These are phyloP conservation scores for Discostella pseudostelligera DNA, from an alignment of 108 stramenopile genomes.

Conservation along the genomic window DNA sequence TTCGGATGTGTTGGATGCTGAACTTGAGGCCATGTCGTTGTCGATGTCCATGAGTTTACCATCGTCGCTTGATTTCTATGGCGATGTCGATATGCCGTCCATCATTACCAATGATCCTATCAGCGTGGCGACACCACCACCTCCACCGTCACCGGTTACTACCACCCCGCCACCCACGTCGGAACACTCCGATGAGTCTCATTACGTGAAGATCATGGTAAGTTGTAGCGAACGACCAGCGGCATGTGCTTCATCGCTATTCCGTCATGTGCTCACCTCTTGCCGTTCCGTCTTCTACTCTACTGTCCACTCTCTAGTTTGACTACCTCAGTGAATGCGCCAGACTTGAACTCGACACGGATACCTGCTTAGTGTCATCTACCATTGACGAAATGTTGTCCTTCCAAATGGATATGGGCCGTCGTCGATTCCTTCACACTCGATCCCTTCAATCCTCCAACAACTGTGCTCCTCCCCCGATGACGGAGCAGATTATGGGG, in stretches of 20 bases:
- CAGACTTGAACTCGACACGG: constrained; percentile 21
- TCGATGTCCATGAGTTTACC: not conserved
- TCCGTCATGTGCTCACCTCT: not conserved
- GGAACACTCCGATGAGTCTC: too few species aligned
- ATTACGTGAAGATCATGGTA: too few species aligned
- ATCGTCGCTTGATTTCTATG: too few species aligned
- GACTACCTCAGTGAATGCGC: constrained; percentile 19
- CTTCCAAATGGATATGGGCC: not conserved
- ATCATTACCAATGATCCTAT: too few species aligned
- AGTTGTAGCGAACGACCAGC: too few species aligned
- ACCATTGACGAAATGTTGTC: constrained; percentile 16
- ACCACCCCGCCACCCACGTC: too few species aligned
- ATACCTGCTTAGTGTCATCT: constrained; percentile 24
- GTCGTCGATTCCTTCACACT: not conserved
- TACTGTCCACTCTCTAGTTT: constrained; percentile 6
- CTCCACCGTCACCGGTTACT: too few species aligned
- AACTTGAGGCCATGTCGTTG: not conserved
- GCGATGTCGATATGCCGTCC: too few species aligned
- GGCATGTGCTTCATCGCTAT: not conserved
- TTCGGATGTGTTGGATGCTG: not conserved
- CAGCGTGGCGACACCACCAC: too few species aligned
- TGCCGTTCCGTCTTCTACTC: not conserved
- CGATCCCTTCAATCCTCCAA: constrained; percentile 1
- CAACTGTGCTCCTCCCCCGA: constrained; percentile 21
- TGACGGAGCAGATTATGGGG: constrained; percentile 18